Conservation (phyloP, 2,329 filamentous ascomycete genomes). For the Aureobasidium sp. region DNA sequence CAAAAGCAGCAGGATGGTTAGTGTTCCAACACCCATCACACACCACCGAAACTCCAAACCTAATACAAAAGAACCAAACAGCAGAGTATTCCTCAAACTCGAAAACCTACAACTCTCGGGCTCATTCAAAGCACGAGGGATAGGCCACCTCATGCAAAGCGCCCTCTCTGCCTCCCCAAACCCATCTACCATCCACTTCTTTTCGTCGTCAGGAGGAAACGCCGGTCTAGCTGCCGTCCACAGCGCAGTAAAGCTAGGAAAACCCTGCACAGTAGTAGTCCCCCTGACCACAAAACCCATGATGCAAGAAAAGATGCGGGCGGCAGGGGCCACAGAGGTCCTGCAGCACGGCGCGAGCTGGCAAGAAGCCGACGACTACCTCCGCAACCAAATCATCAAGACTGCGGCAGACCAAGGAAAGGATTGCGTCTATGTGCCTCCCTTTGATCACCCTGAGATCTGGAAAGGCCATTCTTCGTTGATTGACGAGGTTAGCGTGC, state of each 20-base stretch:
- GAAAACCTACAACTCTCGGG: slow-evolving; percentile 79
- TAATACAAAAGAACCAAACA: slow-evolving; percentile 19
- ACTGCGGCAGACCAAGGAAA: slow-evolving; percentile 34
- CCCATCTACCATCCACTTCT: slow-evolving; percentile 56
- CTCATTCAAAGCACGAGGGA: slow-evolving; percentile 70
- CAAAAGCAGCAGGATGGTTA: slow-evolving; percentile 65
- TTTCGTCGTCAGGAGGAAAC: slow-evolving; percentile 74
- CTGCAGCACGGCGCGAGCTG: slow-evolving; percentile 62
- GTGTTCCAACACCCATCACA: slow-evolving; percentile 22
- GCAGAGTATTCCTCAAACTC: slow-evolving; percentile 77
- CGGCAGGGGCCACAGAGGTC: slow-evolving; percentile 60
- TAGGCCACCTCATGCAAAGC: slow-evolving; percentile 63
- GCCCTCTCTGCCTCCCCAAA: slow-evolving; percentile 33
- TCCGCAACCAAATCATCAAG: slow-evolving; percentile 52
- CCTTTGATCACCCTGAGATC: slow-evolving; percentile 62
- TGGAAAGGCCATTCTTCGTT: slow-evolving; percentile 60
- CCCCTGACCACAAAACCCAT: slow-evolving; percentile 57
- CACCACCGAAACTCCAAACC: not conserved
- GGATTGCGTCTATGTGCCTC: slow-evolving; percentile 57
- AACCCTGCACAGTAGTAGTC: slow-evolving; percentile 68
- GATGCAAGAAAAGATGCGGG: slow-evolving; percentile 65
- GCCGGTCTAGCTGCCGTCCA: slow-evolving; percentile 76
- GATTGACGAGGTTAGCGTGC: slow-evolving; percentile 44
- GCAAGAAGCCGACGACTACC: slow-evolving; percentile 61
- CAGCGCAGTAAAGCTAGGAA: slow-evolving; percentile 57